Evolutionary conservation across 805 yeast species (phyloP).

Genomic region (Torulaspora gathmanii): DNA sequence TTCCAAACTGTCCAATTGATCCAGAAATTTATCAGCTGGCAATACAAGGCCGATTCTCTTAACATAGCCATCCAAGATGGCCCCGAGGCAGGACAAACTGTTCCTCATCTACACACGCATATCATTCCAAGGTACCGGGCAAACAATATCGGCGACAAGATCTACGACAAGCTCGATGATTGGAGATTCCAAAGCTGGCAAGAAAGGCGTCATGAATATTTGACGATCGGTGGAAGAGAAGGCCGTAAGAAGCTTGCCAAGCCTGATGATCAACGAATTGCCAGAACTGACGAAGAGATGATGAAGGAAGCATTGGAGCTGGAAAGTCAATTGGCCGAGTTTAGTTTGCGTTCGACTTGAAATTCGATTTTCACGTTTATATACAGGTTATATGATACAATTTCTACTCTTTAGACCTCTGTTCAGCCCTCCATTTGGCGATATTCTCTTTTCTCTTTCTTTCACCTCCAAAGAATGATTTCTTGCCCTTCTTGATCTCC

Average conservation of each 20-base stretch:
- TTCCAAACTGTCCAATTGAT: constrained; percentile 70
- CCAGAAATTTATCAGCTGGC: constrained; percentile 57
- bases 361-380: neutral
- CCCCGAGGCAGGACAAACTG: constrained; percentile 91
- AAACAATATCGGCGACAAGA: constrained; percentile 62
- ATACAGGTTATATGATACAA: constrained; percentile 4
- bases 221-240: constrained; percentile 23
- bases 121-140: constrained; percentile 72
- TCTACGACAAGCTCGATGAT: constrained; percentile 67
- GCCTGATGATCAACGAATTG: constrained; percentile 51
- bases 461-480: constrained; percentile 79
- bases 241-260: constrained; percentile 30
- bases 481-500: constrained; percentile 63
- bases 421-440: constrained; percentile 57
- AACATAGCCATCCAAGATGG: constrained; percentile 97
- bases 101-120: constrained; percentile 93
- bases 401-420: constrained; percentile 32
- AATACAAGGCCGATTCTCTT: constrained; percentile 73
- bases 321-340: constrained; percentile 35
- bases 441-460: constrained; percentile 63
- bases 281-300: constrained; percentile 65
- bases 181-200: constrained; percentile 42
- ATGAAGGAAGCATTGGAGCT: constrained; percentile 60
- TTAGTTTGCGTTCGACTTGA: constrained; percentile 10
- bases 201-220: constrained; percentile 29